phyloP scores from a whole-genome alignment of 2,329 filamentous ascomycete genomes.

The Botrytis tulipae region DNA sequence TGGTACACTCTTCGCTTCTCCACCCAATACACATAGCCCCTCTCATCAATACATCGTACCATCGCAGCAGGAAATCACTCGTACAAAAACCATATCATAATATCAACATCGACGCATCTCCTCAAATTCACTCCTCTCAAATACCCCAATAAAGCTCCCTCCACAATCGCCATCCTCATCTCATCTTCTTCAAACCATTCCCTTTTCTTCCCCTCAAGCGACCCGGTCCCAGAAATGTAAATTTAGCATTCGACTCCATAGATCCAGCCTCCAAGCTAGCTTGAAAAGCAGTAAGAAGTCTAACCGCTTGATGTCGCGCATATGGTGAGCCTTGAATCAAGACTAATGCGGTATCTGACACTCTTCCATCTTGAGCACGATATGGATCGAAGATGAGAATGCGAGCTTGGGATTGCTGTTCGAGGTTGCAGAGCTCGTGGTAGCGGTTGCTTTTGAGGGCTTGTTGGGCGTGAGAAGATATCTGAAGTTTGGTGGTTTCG shows the following conservation, averaged over 20 bases:
- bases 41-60: too few species aligned
- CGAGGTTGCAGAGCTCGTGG: background rate
- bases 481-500: background rate
- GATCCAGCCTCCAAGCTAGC: background rate
- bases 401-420: background rate
- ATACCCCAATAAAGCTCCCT: background rate
- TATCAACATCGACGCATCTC: too few species aligned
- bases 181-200: background rate
- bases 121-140: background rate
- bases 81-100: too few species aligned
- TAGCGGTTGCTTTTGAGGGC: background rate
- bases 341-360: background rate
- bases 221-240: background rate
- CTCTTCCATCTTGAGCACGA: background rate
- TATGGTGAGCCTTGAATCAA: background rate
- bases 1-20: too few species aligned
- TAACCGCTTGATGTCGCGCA: background rate
- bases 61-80: too few species aligned
- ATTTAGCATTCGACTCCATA: background rate
- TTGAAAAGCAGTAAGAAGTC: background rate
- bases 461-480: background rate
- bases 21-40: too few species aligned
- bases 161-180: background rate
- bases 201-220: background rate
- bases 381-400: background rate